Evolutionary conservation across 371 early-diverging fungal species (phyloP).

Genomic region (Thermomucor indicae-seudaticae): DNA sequence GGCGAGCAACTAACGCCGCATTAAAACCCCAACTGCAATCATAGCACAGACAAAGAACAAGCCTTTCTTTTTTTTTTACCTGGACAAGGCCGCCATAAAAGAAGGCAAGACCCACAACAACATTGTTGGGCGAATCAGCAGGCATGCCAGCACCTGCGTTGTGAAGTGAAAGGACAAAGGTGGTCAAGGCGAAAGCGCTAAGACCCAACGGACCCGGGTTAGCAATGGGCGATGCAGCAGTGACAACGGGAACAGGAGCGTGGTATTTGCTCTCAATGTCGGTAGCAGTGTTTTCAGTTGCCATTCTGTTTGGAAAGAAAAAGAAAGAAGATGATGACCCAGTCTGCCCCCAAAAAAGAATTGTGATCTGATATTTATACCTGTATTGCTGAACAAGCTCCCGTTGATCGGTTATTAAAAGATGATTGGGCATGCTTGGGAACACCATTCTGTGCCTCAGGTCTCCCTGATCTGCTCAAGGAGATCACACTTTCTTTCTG

Average conservation of each 20-base stretch:
- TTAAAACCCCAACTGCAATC: too few relatives aligned
- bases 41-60: too few relatives aligned
- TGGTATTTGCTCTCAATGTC: constrained; percentile 6
- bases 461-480: too few relatives aligned
- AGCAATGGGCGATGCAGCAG: constrained; percentile 32
- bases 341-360: too few relatives aligned
- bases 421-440: too few relatives aligned
- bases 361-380: too few relatives aligned
- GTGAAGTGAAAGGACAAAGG: constrained; percentile 66
- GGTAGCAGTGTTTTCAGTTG: not conserved
- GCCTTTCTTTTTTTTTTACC: constrained; percentile 37
- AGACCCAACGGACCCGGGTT: constrained; percentile 79
- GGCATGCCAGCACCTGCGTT: constrained; percentile 68
- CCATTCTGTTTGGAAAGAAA: not conserved
- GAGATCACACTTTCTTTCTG: too few relatives aligned
- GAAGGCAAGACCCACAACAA: constrained; percentile 67
- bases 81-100: constrained; percentile 82
- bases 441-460: too few relatives aligned
- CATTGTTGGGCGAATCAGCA: constrained; percentile 50
- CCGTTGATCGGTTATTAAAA: too few relatives aligned
- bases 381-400: too few relatives aligned
- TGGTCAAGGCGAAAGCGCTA: constrained; percentile 74
- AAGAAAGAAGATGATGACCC: not conserved
- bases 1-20: constrained; percentile 49
- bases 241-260: not conserved